phyloP scores from a whole-genome alignment of 2,329 filamentous ascomycete genomes.

The Colletotrichum simmondsii region DNA sequence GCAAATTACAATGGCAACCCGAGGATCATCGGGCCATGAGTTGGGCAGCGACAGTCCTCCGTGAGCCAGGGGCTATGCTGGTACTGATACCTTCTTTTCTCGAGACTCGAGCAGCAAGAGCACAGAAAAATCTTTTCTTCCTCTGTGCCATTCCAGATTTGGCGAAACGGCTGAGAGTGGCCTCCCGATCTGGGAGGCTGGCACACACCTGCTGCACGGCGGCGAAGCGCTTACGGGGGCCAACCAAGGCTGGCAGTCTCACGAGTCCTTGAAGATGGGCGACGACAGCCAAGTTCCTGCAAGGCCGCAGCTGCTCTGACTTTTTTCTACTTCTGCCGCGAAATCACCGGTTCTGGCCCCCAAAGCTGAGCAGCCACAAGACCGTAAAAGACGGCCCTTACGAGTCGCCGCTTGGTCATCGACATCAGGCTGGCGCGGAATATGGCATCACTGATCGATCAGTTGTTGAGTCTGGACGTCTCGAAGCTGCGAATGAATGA shows the following conservation, averaged over 20 bases:
- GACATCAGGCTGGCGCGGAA: slow-evolving; percentile 1
- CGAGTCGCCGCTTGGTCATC: slow-evolving; percentile 23
- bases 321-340: slow-evolving; percentile 13
- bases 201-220: not conserved
- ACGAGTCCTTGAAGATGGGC: not conserved
- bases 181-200: not conserved
- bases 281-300: not conserved
- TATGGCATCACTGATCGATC: not conserved
- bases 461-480: not conserved
- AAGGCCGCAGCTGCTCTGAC: no score
- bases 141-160: not conserved
- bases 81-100: not conserved
- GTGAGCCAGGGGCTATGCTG: slow-evolving; percentile 20
- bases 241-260: slow-evolving; percentile 17
- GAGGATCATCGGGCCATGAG: slow-evolving; percentile 18
- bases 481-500: not conserved
- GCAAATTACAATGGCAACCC: slow-evolving; percentile 12
- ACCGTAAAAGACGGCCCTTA: not conserved
- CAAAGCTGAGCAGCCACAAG: slow-evolving; percentile 20
- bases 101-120: not conserved
- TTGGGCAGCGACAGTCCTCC: slow-evolving; percentile 30
- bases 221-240: slow-evolving; percentile 27
- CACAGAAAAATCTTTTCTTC: not conserved
- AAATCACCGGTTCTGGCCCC: not conserved
- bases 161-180: not conserved